A percentile compares a stretch with the other conserved stretches of the same genome.
phyloP scores from a whole-genome alignment of 371 early-diverging fungal genomes.

The Lichtheimia corymbifera region DNA sequence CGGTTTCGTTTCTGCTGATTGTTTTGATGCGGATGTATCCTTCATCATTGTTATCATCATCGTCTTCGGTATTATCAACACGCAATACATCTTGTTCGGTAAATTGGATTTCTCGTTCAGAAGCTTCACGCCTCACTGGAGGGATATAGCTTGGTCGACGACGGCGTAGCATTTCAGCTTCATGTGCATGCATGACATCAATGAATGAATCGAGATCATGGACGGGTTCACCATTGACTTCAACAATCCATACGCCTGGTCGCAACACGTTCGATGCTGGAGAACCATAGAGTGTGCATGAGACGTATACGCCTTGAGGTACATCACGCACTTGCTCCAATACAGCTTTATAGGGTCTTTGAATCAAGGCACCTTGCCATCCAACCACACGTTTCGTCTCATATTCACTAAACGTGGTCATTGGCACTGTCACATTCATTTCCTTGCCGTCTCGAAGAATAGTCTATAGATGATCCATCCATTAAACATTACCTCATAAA shows the following conservation, averaged over 20 bases:
- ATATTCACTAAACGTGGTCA: conserved; percentile 53
- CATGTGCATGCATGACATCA: conserved; percentile 48
- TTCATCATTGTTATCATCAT: conserved; percentile 52
- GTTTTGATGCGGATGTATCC: conserved; percentile 74
- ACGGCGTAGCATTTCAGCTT: conserved; percentile 29
- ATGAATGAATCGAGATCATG: conserved; percentile 52
- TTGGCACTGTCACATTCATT: conserved; percentile 51
- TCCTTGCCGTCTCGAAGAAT: conserved; percentile 64
- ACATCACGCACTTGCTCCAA: conserved; percentile 75
- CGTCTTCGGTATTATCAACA: conserved; percentile 28
- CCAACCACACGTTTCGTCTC: conserved; percentile 66
- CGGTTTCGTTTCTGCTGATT: conserved; percentile 56
- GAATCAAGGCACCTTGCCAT: conserved; percentile 88
- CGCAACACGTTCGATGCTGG: conserved; percentile 61
- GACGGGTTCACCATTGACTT: conserved; percentile 55
- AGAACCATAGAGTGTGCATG: conserved; percentile 70
- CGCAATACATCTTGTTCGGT: conserved; percentile 22
- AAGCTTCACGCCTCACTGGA: conserved; percentile 25
- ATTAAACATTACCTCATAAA: background rate
- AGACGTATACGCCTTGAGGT: conserved; percentile 77
- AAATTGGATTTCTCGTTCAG: conserved; percentile 15
- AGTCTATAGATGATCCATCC: conserved; percentile 17
- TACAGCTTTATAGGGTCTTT: conserved; percentile 81
- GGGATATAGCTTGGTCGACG: conserved; percentile 40
- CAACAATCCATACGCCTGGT: conserved; percentile 55